These are phyloP conservation scores for Haplosporangium sp. DNA, from an alignment of 371 early-diverging fungal species.

Conservation along the genomic window DNA sequence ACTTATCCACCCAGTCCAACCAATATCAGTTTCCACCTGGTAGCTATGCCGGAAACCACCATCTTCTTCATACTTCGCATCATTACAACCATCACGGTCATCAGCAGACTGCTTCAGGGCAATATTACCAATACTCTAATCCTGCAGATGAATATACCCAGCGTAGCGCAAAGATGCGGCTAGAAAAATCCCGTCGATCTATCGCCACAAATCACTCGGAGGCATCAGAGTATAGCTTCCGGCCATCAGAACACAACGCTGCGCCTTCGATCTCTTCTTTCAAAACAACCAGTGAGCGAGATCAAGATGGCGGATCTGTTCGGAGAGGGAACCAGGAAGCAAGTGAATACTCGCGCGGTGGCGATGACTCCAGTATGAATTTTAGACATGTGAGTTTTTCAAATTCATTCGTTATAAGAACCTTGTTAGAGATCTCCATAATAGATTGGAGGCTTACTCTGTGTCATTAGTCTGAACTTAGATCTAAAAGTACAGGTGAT, in stretches of 20 bases:
- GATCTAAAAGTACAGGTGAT: slow-evolving; percentile 19
- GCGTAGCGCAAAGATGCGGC: slow-evolving; percentile 17
- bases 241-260: slow-evolving; percentile 18
- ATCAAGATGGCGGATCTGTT: slow-evolving; percentile 19
- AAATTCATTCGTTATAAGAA: too few species aligned
- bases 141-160: slow-evolving; percentile 36
- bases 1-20: slow-evolving; percentile 21
- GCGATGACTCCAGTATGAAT: slow-evolving; percentile 5
- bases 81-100: slow-evolving; percentile 21
- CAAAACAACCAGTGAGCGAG: slow-evolving; percentile 30
- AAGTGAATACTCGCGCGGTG: slow-evolving; percentile 14
- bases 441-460: too few species aligned
- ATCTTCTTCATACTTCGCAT: slow-evolving; percentile 10
- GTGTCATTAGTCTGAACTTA: slow-evolving; percentile 21
- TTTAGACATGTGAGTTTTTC: slow-evolving; percentile 10
- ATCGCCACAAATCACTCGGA: slow-evolving; percentile 36
- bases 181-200: slow-evolving; percentile 42
- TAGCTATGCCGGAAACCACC: not conserved
- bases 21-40: slow-evolving; percentile 22
- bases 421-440: too few species aligned
- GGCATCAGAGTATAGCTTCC: slow-evolving; percentile 30
- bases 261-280: slow-evolving; percentile 38
- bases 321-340: slow-evolving; percentile 8
- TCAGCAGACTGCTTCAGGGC: slow-evolving; percentile 17
- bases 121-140: slow-evolving; percentile 43